Evolutionary conservation across 345 rosid genomes (phyloP).

Genomic region (Syzygium aromaticum): DNA sequence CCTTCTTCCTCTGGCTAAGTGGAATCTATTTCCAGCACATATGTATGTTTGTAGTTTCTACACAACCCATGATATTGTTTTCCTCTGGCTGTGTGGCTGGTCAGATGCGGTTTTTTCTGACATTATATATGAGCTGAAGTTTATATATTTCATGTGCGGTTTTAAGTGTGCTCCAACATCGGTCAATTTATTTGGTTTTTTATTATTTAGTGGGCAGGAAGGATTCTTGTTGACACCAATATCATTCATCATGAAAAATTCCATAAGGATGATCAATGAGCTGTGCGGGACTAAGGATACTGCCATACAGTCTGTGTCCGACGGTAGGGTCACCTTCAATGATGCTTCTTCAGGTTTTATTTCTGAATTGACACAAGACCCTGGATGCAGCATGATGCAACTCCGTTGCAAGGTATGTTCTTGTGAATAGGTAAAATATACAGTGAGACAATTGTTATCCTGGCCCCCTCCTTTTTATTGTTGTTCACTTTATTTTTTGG

Average conservation of each 20-base stretch:
- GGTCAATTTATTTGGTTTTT: not conserved
- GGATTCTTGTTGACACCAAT: conserved; percentile 7
- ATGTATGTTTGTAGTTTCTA: not conserved
- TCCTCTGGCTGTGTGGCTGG: not conserved
- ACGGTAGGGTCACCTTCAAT: conserved; percentile 7
- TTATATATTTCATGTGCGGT: not conserved
- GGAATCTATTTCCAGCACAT: not conserved
- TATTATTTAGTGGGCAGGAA: conserved; percentile 28
- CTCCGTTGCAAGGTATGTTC: conserved; percentile 56
- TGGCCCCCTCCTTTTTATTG: not conserved
- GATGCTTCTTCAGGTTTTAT: conserved; percentile 30
- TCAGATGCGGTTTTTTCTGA: not conserved
- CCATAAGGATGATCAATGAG: conserved; percentile 21
- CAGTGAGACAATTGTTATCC: not conserved
- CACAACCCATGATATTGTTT: not conserved
- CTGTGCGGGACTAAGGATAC: conserved; percentile 6
- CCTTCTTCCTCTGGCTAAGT: not conserved
- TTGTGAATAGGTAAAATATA: not conserved
- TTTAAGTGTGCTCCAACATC: not conserved
- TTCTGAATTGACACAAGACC: conserved; percentile 24
- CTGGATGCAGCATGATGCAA: conserved; percentile 23
- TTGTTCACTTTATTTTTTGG: not conserved
- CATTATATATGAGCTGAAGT: not conserved
- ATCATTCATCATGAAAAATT: conserved; percentile 52
- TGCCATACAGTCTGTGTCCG: conserved; percentile 7